A percentile compares a stretch with the other conserved stretches of the same genome.
These are phyloP conservation scores for Podila epigama DNA, from an alignment of 192 early-diverging fungal species.

Conservation along the genomic window DNA sequence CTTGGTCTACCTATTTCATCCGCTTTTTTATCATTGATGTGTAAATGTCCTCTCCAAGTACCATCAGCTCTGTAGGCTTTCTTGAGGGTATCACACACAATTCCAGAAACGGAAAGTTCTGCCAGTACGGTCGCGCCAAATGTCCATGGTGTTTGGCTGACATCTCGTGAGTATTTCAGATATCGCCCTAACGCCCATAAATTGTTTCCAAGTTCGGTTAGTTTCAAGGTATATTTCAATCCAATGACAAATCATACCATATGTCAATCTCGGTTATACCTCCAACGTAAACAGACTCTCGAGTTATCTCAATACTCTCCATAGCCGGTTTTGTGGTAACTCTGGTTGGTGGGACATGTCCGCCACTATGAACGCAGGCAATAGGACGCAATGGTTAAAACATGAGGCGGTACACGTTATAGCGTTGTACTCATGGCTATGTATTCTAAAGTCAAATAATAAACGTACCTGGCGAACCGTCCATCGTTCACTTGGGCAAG, in stretches of 20 bases:
- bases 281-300: conserved; percentile 67
- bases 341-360: conserved; percentile 37
- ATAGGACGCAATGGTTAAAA: too few relatives aligned
- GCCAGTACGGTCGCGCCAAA: conserved; percentile 72
- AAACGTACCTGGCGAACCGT: conserved; percentile 52
- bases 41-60: conserved; percentile 20
- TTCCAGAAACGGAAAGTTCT: conserved; percentile 82
- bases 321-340: conserved; percentile 35
- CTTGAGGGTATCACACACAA: conserved; percentile 68
- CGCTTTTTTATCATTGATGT: too few relatives aligned
- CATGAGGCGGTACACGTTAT: too few relatives aligned
- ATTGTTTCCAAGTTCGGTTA: background rate
- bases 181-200: conserved; percentile 70
- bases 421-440: too few relatives aligned
- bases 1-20: too few relatives aligned
- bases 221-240: too few relatives aligned
- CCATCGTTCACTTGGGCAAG: conserved; percentile 47
- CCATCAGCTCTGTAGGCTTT: conserved; percentile 63
- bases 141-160: conserved; percentile 89
- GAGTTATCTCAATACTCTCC: conserved; percentile 50
- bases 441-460: conserved; percentile 19
- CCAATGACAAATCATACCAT: background rate
- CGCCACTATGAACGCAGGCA: background rate
- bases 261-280: conserved; percentile 30
- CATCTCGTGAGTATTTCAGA: conserved; percentile 72